Evolutionary conservation across 495 filamentous ascomycete genomes (phyloP).

Genomic region (Sordaria brevicollis): DNA sequence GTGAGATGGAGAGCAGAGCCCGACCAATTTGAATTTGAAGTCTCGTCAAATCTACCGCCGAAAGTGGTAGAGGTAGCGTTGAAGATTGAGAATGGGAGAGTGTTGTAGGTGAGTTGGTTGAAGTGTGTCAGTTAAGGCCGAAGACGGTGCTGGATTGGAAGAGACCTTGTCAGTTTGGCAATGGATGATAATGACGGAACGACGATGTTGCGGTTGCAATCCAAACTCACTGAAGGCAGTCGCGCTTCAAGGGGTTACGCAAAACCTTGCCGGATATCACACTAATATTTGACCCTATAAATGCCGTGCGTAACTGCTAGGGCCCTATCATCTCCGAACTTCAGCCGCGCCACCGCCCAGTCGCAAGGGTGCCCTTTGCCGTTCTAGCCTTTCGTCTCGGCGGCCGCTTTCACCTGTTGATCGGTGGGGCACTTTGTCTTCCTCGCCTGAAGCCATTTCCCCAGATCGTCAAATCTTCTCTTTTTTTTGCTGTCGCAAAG

Average conservation of each 20-base stretch:
- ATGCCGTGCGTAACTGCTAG: background rate
- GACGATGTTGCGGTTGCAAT: background rate
- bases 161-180: background rate
- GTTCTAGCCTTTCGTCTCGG: background rate
- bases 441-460: background rate
- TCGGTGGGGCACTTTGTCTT: slow-evolving; percentile 1
- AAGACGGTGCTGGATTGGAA: background rate
- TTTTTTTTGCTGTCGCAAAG: background rate
- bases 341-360: slow-evolving; percentile 6
- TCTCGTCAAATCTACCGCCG: background rate
- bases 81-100: background rate
- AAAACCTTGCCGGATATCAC: background rate
- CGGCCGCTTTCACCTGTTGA: background rate
- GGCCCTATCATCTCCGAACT: background rate
- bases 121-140: background rate
- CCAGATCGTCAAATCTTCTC: background rate
- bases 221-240: background rate
- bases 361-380: background rate
- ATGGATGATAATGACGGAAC: background rate
- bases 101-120: background rate
- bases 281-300: background rate
- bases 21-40: slow-evolving; percentile 10
- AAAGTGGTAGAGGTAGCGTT: background rate
- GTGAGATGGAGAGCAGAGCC: slow-evolving; percentile 11
- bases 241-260: background rate